Evolutionary conservation across 805 yeast species (phyloP).

Genomic region (Sugiyamaella marilandica): DNA sequence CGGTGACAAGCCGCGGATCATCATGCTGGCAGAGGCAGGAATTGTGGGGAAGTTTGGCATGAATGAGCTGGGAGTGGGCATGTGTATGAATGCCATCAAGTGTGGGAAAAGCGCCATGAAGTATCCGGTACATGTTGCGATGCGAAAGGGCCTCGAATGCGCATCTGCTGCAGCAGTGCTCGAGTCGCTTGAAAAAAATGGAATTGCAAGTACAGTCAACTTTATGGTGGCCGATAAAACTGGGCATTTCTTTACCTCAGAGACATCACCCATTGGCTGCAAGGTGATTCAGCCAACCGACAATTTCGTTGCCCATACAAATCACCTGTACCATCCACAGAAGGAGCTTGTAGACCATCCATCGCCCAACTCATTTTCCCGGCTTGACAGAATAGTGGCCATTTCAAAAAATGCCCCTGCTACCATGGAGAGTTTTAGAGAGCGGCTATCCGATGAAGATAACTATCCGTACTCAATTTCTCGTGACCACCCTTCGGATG

Average conservation of each 20-base stretch:
- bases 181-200: conserved; percentile 7
- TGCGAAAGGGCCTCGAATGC: conserved; percentile 34
- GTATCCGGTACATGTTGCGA: conserved; percentile 37
- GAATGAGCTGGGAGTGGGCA: conserved; percentile 33
- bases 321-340: neutral
- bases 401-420: neutral
- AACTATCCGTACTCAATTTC: neutral
- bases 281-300: neutral
- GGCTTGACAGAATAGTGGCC: neutral
- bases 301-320: neutral
- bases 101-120: conserved; percentile 30
- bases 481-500: conserved; percentile 1
- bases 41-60: conserved; percentile 36
- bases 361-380: neutral
- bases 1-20: conserved; percentile 25
- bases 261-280: conserved; percentile 1
- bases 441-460: neutral
- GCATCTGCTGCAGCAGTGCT: conserved; percentile 23
- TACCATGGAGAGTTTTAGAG: neutral
- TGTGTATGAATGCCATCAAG: conserved; percentile 32
- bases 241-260: neutral
- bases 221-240: conserved; percentile 15
- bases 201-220: conserved; percentile 17
- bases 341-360: conserved; percentile 1
- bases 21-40: conserved; percentile 35